phyloP scores from a whole-genome alignment of 2,329 filamentous ascomycete genomes.

The Fusarium scirpi region DNA sequence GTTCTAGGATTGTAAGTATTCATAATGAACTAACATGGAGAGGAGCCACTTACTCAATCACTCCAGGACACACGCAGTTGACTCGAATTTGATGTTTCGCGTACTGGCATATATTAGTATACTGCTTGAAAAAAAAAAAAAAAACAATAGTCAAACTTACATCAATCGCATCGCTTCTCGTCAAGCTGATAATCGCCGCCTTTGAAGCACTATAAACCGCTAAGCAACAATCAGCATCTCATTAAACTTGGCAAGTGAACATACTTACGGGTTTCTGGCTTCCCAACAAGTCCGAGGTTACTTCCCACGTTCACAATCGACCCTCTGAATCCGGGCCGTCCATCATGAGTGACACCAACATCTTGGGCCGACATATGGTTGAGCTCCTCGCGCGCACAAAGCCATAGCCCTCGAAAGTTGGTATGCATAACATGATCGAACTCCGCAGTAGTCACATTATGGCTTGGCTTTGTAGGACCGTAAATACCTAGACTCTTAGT shows the following conservation, averaged over 20 bases:
- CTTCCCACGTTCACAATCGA: slow-evolving; percentile 61
- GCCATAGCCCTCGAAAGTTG: slow-evolving; percentile 60
- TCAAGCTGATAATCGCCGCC: slow-evolving; percentile 58
- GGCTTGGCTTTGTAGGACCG: slow-evolving; percentile 52
- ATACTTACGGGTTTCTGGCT: slow-evolving; percentile 55
- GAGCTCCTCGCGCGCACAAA: slow-evolving; percentile 58
- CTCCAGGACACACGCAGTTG: slow-evolving; percentile 60
- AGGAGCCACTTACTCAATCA: slow-evolving; percentile 52
- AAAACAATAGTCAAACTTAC: slow-evolving; percentile 42
- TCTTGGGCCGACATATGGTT: slow-evolving; percentile 59
- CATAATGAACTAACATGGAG: fast-evolving
- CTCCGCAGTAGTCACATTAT: slow-evolving; percentile 51
- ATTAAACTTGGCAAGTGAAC: fast-evolving
- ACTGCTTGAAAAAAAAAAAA: no score
- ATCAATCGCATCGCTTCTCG: slow-evolving; percentile 60
- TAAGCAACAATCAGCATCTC: not conserved
- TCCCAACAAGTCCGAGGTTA: slow-evolving; percentile 57
- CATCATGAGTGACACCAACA: slow-evolving; percentile 56
- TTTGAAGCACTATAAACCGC: slow-evolving; percentile 60
- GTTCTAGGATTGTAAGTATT: slow-evolving; percentile 46
- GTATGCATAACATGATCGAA: slow-evolving; percentile 58
- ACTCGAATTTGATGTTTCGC: slow-evolving; percentile 58
- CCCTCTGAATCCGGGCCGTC: slow-evolving; percentile 53
- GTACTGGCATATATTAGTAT: slow-evolving; percentile 49
- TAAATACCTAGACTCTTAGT: slow-evolving; percentile 50